phyloP scores from a whole-genome alignment of 2,329 filamentous ascomycete genomes.

The Dryadomyces quercus-mongolicae region DNA sequence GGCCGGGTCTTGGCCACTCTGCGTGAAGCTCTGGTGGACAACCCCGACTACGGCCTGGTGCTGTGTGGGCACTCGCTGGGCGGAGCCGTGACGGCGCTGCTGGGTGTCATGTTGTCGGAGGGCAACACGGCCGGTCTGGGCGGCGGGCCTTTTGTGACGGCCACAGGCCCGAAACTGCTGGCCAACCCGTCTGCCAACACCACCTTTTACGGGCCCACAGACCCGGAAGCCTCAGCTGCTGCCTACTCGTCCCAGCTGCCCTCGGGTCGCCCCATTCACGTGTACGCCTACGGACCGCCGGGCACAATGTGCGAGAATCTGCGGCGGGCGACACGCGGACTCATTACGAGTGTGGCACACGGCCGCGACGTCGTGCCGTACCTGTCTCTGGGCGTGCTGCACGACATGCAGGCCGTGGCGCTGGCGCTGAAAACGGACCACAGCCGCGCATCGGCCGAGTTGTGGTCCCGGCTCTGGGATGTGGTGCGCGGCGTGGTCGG shows the following conservation, averaged over 20 bases:
- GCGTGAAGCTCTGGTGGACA: conserved; percentile 51
- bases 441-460: conserved; percentile 52
- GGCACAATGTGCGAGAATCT: conserved; percentile 60
- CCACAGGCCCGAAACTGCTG: conserved; percentile 27
- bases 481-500: conserved; percentile 32
- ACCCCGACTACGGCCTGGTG: conserved; percentile 57
- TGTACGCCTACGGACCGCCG: conserved; percentile 68
- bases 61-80: conserved; percentile 59
- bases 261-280: conserved; percentile 58
- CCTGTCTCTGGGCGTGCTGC: conserved; percentile 59
- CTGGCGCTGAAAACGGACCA: conserved; percentile 63
- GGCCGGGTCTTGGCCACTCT: conserved; percentile 55
- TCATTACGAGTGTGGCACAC: conserved; percentile 65
- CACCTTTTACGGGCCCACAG: neutral
- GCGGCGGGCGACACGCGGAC: conserved; percentile 55
- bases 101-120: conserved; percentile 60
- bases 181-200: neutral
- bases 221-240: no score
- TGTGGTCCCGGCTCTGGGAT: conserved; percentile 51
- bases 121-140: conserved; percentile 20
- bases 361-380: conserved; percentile 63
- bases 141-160: conserved; percentile 46
- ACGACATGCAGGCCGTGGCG: conserved; percentile 62
- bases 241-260: conserved; percentile 36
- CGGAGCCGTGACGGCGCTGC: conserved; percentile 55